Evolutionary conservation across 2,329 filamentous ascomycete species (phyloP).

Genomic region (Chaetomium olivaceum): DNA sequence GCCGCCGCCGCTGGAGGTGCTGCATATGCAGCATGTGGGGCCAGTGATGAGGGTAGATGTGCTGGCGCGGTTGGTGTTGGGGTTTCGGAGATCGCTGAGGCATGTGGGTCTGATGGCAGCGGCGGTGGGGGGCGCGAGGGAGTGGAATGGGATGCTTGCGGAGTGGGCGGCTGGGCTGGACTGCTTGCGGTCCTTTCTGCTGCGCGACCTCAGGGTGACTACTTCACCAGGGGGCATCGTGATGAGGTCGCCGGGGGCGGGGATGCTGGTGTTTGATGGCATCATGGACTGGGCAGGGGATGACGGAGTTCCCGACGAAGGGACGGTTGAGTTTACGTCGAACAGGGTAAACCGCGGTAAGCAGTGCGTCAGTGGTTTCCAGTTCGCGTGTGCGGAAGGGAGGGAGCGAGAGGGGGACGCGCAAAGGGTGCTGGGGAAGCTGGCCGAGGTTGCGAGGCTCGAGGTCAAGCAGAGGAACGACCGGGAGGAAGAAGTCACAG

Average conservation of each 20-base stretch:
- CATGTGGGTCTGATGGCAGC: not conserved
- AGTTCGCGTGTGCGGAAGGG: not conserved
- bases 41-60: not conserved
- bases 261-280: not conserved
- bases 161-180: not conserved
- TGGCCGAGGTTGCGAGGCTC: not conserved
- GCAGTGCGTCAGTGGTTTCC: not conserved
- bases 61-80: slow-evolving; percentile 1
- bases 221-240: not conserved
- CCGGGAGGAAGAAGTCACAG: not conserved
- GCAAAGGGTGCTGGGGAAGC: not conserved
- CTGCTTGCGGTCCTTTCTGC: not conserved
- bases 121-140: not conserved
- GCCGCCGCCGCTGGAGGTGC: not conserved
- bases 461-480: not conserved
- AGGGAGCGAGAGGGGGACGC: not conserved
- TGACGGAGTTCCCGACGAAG: not conserved
- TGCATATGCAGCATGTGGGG: not conserved
- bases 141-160: not conserved
- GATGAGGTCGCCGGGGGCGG: slow-evolving; percentile 1
- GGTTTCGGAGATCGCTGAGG: slow-evolving; percentile 2
- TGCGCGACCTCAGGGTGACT: not conserved
- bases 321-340: not conserved
- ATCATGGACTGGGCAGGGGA: too few relatives aligned
- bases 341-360: not conserved